A percentile compares a stretch with the other conserved stretches of the same genome.
Conservation (phyloP, 176 grass and related monocot genomes). For the Oropetium thomaeum region DNA sequence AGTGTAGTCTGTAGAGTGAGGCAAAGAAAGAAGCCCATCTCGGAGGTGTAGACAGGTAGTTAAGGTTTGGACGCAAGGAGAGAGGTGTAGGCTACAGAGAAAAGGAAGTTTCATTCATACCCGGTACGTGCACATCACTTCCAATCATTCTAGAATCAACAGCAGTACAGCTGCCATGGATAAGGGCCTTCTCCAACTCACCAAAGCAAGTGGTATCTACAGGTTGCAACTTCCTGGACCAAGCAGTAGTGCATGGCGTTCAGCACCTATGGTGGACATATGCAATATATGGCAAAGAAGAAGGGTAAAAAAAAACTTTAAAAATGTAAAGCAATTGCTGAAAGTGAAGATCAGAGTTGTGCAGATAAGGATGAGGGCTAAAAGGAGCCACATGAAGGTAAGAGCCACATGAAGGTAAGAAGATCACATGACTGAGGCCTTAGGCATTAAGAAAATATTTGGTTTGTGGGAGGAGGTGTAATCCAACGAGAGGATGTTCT, state of each 20-base stretch:
- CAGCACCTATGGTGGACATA: conserved; percentile 27
- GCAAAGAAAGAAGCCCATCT: conserved; percentile 45
- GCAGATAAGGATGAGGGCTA: conserved; percentile 64
- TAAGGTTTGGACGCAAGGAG: conserved; percentile 42
- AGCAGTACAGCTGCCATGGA: conserved; percentile 56
- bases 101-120: conserved; percentile 41
- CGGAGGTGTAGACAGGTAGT: conserved; percentile 17
- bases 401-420: conserved; percentile 29
- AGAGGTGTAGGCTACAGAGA: background rate
- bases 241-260: conserved; percentile 45
- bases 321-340: conserved; percentile 34
- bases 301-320: conserved; percentile 33
- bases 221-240: conserved; percentile 52
- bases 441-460: conserved; percentile 68
- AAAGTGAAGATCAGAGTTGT: conserved; percentile 49
- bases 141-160: conserved; percentile 41
- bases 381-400: conserved; percentile 41
- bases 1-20: conserved; percentile 24
- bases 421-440: conserved; percentile 54
- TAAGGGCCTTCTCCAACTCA: conserved; percentile 82
- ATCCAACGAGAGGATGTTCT: conserved; percentile 47
- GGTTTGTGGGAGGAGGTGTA: conserved; percentile 71
- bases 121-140: conserved; percentile 42
- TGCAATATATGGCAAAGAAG: conserved; percentile 38
- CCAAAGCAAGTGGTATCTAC: conserved; percentile 52